Conservation (phyloP, 352 stramenopile genomes). For the Achlya hypogyna region DNA sequence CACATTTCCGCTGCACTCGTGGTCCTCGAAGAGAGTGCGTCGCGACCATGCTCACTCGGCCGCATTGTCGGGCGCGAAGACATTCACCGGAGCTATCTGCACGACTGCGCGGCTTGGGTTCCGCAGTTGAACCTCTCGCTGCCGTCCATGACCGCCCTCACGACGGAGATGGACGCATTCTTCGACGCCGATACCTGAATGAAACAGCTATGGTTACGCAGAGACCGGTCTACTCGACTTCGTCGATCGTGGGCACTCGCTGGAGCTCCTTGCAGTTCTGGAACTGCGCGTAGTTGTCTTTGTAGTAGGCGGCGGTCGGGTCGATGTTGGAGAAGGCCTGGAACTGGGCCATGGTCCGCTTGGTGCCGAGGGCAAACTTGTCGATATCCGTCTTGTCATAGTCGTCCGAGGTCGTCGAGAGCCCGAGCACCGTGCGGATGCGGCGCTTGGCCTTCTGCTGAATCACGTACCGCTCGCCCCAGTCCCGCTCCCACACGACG, state of each 20-base stretch:
- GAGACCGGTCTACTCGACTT: no score
- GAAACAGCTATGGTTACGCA: no score
- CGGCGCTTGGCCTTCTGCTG: slow-evolving; percentile 17
- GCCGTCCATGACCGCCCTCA: not conserved
- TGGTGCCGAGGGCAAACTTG: slow-evolving; percentile 51
- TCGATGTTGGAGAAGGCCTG: slow-evolving; percentile 71
- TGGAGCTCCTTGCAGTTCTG: slow-evolving; percentile 61
- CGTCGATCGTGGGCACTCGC: slow-evolving; percentile 32
- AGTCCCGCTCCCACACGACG: slow-evolving; percentile 14
- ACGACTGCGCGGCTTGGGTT: not conserved
- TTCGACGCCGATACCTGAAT: no score
- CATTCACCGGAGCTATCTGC: not conserved
- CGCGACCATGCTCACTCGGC: not conserved
- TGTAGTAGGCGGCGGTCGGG: slow-evolving; percentile 44
- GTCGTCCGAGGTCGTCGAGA: slow-evolving; percentile 10
- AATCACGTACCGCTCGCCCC: slow-evolving; percentile 5
- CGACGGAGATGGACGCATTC: not conserved
- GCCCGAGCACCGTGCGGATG: slow-evolving; percentile 7
- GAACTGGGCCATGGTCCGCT: slow-evolving; percentile 70
- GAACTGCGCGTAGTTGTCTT: slow-evolving; percentile 50
- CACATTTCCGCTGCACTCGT: not conserved
- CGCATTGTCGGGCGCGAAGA: not conserved
- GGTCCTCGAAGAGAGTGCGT: not conserved
- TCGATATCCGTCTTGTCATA: slow-evolving; percentile 21
- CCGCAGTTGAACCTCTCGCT: not conserved